Evolutionary conservation across 1,139 yeast species (phyloP).

Genomic region (Petasospora fabianii): DNA sequence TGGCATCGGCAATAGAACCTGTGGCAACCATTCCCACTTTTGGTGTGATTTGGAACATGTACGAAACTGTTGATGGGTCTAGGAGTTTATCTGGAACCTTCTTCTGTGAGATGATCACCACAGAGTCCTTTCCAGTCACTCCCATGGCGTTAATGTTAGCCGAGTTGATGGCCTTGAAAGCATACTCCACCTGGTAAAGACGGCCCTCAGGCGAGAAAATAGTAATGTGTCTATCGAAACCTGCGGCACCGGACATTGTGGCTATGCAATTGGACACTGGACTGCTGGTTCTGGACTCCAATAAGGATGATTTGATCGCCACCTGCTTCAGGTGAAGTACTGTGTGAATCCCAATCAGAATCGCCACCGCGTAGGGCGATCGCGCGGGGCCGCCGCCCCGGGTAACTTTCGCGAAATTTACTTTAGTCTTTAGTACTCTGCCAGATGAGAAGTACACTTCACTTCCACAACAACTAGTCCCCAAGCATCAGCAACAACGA

Average conservation of each 20-base stretch:
- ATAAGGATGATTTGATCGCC: no score
- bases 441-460: no score
- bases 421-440: no score
- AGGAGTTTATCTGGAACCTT: constrained; percentile 93
- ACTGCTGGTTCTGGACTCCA: neutral
- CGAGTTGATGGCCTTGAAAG: constrained; percentile 94
- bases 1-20: constrained; percentile 95
- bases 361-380: constrained; percentile 2
- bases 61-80: constrained; percentile 81
- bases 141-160: constrained; percentile 89
- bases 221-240: constrained; percentile 97
- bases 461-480: no score
- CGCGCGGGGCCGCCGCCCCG: neutral
- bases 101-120: constrained; percentile 91
- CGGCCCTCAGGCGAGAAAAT: constrained; percentile 98
- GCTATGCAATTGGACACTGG: neutral
- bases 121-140: constrained; percentile 79
- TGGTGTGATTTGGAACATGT: constrained; percentile 77
- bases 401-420: no score
- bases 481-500: neutral
- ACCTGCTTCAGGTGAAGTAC: no score
- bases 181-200: constrained; percentile 94
- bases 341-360: no score
- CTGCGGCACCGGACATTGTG: constrained; percentile 48
- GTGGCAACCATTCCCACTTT: constrained; percentile 89